Evolutionary conservation across 2,329 filamentous ascomycete genomes (phyloP).

Genomic region (Tolypocladium tropicale): DNA sequence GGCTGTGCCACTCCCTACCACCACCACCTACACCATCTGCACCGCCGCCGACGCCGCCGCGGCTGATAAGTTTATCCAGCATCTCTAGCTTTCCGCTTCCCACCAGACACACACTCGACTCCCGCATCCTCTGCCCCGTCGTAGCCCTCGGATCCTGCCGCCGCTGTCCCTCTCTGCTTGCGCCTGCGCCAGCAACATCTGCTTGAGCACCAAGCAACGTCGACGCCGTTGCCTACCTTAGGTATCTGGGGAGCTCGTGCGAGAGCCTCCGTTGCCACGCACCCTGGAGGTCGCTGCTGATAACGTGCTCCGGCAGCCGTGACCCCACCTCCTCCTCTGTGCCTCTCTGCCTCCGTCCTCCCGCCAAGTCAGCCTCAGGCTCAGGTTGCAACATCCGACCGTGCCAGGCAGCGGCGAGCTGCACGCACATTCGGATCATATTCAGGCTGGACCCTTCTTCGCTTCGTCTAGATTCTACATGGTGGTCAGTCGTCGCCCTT

Average conservation of each 20-base stretch:
- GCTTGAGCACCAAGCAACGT: not conserved
- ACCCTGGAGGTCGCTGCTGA: not conserved
- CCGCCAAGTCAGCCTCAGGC: not conserved
- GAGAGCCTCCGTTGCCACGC: not conserved
- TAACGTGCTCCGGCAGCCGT: not conserved
- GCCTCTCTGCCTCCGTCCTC: not conserved
- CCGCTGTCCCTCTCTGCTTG: not conserved
- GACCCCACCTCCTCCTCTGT: slow-evolving; percentile 1
- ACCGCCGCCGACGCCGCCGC: not conserved
- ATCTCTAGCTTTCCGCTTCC: not conserved
- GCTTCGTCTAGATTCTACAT: slow-evolving; percentile 7
- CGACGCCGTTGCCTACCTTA: not conserved
- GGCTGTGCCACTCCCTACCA: not conserved
- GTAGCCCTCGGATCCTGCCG: not conserved
- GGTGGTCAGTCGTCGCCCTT: slow-evolving; percentile 8
- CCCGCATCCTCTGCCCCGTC: not conserved
- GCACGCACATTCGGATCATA: not conserved
- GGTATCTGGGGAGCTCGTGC: not conserved
- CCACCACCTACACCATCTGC: too few species aligned
- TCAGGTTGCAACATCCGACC: not conserved
- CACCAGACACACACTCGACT: not conserved
- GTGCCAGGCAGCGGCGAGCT: slow-evolving; percentile 2
- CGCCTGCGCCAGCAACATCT: not conserved
- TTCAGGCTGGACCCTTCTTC: not conserved
- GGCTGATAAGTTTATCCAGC: not conserved